A percentile compares a stretch with the other conserved stretches of the same genome.
Conservation (phyloP, 805 yeast species). For the Saccharomyces cerevisiae region DNA sequence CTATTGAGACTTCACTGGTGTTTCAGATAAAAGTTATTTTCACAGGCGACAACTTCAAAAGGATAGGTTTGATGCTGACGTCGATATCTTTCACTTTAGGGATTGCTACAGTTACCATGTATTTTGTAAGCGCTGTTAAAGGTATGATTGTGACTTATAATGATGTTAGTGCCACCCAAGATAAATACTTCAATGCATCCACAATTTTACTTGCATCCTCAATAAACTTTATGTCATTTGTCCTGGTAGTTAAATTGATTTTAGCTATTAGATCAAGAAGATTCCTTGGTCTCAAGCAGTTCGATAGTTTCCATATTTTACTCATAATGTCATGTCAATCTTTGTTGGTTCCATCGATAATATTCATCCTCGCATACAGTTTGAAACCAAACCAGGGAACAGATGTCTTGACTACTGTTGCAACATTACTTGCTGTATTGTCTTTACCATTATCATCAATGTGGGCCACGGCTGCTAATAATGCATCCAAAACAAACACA, state of each 20-base stretch:
- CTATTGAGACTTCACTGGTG: conserved; percentile 57
- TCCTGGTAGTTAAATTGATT: conserved; percentile 56
- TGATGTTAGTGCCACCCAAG: conserved; percentile 15
- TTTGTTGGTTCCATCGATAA: conserved; percentile 64
- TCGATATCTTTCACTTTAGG: conserved; percentile 38
- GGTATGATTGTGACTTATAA: conserved; percentile 34
- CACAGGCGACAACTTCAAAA: conserved; percentile 44
- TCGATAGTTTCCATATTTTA: conserved; percentile 72
- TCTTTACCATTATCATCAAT: conserved; percentile 77
- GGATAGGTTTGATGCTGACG: conserved; percentile 35
- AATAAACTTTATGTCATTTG: conserved; percentile 50
- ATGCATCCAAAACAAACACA: conserved; percentile 37
- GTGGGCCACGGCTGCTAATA: conserved; percentile 76
- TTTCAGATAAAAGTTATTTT: conserved; percentile 70
- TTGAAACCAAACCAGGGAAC: conserved; percentile 26
- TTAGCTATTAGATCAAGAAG: conserved; percentile 67
- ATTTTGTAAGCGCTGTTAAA: conserved; percentile 44
- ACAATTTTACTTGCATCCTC: conserved; percentile 62
- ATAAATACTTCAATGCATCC: conserved; percentile 45
- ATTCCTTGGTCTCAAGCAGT: conserved; percentile 69
- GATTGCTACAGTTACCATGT: conserved; percentile 48
- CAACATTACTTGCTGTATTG: conserved; percentile 54
- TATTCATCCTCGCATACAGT: conserved; percentile 51
- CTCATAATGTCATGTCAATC: conserved; percentile 78
- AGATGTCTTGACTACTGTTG: conserved; percentile 42